Base-by-base conservation (phyloP, 1,139 yeast genomes). In the Yamadazyma taylorii region DNA sequence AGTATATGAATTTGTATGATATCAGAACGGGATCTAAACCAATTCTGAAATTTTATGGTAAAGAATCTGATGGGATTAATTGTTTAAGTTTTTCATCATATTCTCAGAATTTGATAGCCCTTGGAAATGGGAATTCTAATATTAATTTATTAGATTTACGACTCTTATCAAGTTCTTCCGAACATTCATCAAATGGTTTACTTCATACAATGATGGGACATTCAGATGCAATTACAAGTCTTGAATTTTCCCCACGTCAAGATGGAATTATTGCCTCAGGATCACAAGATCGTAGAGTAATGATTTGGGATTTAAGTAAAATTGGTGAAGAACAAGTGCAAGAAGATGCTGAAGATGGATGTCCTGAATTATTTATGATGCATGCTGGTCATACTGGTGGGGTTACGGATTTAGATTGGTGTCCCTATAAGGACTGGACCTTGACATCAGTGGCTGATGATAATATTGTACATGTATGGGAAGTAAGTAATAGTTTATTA, bases 331-430 rank as follows among this genome's bases (percentile, higher is more conserved):
- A 85, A 51, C 92, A 84, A 55, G 69, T 68, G n/a, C 86, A 79
- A 43, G 95, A 85, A 53, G 84, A 84, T 45, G 85, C 83, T 27
- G 83, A 78, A 42, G 94, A 85, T 52, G 95, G 92, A 32, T 82
- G 85, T 32, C 89, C 92, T 5, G 95, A 85, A 53, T 60, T 85
- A 26, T 70, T 85, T 50, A 82, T 85, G 89, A 82, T 85, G 81
- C 95, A 85, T 52, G 94, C 92, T 25, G 95, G 95, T 13, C 94
- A 85, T 53, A 82, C 87, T 10, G 84, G 88, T 10, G 73, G 83
- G 1, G 82, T 85, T 9, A 79, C 81, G 24, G 95, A 85, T 55
- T 69, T 85, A 48, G 73, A 79, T 32, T 81, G 87, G 73, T 82
- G 83, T 52, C 80, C 83, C 3, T 77, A 71, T 50, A 72, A 78